Base-by-base conservation (phyloP, 305 asterid species). In the Fraxinus albicans region DNA sequence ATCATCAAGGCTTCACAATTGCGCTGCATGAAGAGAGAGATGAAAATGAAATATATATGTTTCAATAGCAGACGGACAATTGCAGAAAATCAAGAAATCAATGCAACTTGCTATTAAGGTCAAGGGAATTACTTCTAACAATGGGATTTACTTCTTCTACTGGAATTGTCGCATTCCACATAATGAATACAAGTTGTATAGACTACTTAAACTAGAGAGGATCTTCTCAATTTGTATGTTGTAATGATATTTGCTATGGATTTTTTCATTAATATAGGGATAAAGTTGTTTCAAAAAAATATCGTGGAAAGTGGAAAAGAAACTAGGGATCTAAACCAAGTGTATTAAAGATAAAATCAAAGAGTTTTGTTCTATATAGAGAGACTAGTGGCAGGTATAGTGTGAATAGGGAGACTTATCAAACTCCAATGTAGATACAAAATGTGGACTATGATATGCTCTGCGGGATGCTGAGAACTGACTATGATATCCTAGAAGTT, bases 1-100 rank as follows among this genome's bases (percentile, higher is more conserved):
- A 92, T 94, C 99, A 96, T 96, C 77, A 96, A 88, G 83, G 99
- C 99, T 89, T 96, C 99, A 89, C 99, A 96, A 80, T 96, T 96
- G 77, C 99, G 97, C 99, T 96, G 97, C 90, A 88, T 4, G 55
- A 74, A 84, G 67, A 81, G 85, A 86, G 77, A 15, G 55, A 72
- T 13, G 79, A 50, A 36, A 72, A 78, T 82, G 79, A 76, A 81
- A 36, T 53, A 79, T n/a, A 42, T 55, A 81, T 69, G 73, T 63
- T 55, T 23, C 21, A 72, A 77, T 58, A 73, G 76, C 47, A 76
- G 47, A 82, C 21, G 42, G 74, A 80, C 17, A 73, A 9, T 50
- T 76, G 29, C 31, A 79, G 80, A 79, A 47, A 47, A 47, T 47
- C 55, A 47, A 47, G 55, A 78, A 7, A 3, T 53, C 8, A 72